phyloP scores from a whole-genome alignment of 306 rosid genomes.

The Carpinus fangiana region DNA sequence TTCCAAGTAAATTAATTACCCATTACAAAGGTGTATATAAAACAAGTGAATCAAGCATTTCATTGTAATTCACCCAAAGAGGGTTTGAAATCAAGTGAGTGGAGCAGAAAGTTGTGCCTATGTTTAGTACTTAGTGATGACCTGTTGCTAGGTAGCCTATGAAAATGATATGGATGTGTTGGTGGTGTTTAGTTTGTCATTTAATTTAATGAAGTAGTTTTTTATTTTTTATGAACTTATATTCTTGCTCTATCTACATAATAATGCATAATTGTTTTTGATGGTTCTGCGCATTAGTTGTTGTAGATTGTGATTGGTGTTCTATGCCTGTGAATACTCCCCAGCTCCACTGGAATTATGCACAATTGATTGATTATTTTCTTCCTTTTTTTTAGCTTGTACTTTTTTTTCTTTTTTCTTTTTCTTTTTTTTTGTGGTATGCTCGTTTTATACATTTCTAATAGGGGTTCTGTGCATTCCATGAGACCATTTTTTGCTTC shows the following conservation, averaged over 20 bases:
- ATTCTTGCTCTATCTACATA: neutral
- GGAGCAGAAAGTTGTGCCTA: neutral
- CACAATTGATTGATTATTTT: too few relatives aligned
- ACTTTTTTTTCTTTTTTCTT: too few relatives aligned
- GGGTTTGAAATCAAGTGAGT: neutral
- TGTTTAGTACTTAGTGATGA: neutral
- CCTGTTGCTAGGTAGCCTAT: neutral
- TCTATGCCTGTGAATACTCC: too few relatives aligned
- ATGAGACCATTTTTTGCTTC: too few relatives aligned
- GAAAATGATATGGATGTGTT: neutral
- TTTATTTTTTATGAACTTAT: too few relatives aligned
- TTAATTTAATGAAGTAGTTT: too few relatives aligned
- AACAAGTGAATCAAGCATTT: neutral
- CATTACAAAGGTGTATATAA: too few relatives aligned
- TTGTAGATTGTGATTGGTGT: too few relatives aligned
- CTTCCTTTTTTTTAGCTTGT: neutral
- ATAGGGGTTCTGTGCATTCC: neutral
- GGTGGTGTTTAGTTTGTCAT: neutral
- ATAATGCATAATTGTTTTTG: neutral
- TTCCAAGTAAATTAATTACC: neutral
- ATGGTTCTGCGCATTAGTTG: too few relatives aligned
- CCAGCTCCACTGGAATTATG: too few relatives aligned
- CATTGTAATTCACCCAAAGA: neutral
- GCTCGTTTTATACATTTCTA: neutral
- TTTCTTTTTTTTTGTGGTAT: too few relatives aligned